These are phyloP conservation scores for Rhizophora mangle DNA, from an alignment of 345 rosid species.

Conservation along the genomic window DNA sequence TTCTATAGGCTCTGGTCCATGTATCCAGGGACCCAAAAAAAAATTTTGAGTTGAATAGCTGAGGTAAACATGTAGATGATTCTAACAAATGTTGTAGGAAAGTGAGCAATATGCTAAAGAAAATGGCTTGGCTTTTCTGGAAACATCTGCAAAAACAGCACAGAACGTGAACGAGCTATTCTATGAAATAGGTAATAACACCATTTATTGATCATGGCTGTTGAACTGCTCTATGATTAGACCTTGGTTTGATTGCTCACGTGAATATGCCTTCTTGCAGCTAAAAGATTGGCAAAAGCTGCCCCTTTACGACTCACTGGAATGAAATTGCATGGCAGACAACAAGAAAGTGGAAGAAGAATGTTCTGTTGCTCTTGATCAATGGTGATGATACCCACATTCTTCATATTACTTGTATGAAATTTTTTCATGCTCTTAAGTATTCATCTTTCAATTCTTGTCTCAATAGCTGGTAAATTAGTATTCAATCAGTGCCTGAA, in stretches of 20 bases:
- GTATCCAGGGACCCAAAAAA: not conserved
- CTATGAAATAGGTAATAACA: slow-evolving; percentile 58
- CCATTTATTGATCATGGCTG: not conserved
- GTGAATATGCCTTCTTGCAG: slow-evolving; percentile 37
- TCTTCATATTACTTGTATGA: slow-evolving; percentile 10
- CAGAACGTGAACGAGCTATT: slow-evolving; percentile 74
- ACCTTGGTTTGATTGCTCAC: not conserved
- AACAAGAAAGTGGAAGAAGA: slow-evolving; percentile 44
- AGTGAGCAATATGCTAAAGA: slow-evolving; percentile 62
- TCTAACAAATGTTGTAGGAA: slow-evolving; percentile 41
- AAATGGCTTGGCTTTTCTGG: slow-evolving; percentile 60
- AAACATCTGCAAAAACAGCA: slow-evolving; percentile 69
- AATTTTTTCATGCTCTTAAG: not conserved
- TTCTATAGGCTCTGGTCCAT: not conserved
- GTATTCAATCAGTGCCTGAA: not conserved
- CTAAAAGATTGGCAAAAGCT: slow-evolving; percentile 59
- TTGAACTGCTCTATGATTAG: not conserved
- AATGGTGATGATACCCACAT: slow-evolving; percentile 14
- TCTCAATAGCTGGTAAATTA: too few species aligned
- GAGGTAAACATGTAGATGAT: not conserved
- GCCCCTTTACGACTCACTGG: slow-evolving; percentile 56
- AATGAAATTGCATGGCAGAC: slow-evolving; percentile 54
- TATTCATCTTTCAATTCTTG: too few species aligned
- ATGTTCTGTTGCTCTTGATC: slow-evolving; percentile 55
- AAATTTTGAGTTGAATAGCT: not conserved